Percentiles rank a stretch among this genome's conserved stretches.
Evolutionary conservation across 768 basidiomycete genomes (phyloP).

Genomic region (Candolleomyces aberdarensis): DNA sequence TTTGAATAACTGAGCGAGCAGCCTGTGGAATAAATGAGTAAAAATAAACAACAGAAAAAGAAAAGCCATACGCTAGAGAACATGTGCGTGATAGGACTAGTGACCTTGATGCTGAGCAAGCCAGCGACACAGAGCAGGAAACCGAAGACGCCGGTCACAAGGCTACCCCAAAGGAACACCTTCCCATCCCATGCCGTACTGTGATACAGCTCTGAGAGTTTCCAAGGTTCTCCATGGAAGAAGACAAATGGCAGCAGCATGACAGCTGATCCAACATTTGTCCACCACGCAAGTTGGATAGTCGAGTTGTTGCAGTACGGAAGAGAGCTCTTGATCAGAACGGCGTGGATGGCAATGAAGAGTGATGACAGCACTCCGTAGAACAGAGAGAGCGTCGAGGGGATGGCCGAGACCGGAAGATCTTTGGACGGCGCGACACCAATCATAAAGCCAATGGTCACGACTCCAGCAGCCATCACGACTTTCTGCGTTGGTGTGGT

Average conservation of each 20-base stretch:
- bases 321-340: slow-evolving; percentile 69
- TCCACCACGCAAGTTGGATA: slow-evolving; percentile 77
- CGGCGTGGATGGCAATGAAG: slow-evolving; percentile 74
- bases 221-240: slow-evolving; percentile 49
- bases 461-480: slow-evolving; percentile 55
- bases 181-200: slow-evolving; percentile 44
- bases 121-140: slow-evolving; percentile 81
- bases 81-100: slow-evolving; percentile 84
- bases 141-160: slow-evolving; percentile 74
- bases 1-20: slow-evolving; percentile 80
- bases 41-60: slow-evolving; percentile 10
- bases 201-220: slow-evolving; percentile 36
- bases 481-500: slow-evolving; percentile 52
- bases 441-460: slow-evolving; percentile 74
- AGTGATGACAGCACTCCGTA: slow-evolving; percentile 72
- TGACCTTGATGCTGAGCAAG: slow-evolving; percentile 76
- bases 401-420: slow-evolving; percentile 39
- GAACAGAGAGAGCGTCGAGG: slow-evolving; percentile 56
- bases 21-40: slow-evolving; percentile 42
- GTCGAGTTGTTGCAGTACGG: slow-evolving; percentile 68
- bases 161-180: slow-evolving; percentile 60
- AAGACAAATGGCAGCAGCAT: slow-evolving; percentile 63
- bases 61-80: slow-evolving; percentile 64
- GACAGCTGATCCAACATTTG: slow-evolving; percentile 65
- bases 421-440: slow-evolving; percentile 61